phyloP scores from a whole-genome alignment of 164 flowering plant genomes.

The Stephania japonica region DNA sequence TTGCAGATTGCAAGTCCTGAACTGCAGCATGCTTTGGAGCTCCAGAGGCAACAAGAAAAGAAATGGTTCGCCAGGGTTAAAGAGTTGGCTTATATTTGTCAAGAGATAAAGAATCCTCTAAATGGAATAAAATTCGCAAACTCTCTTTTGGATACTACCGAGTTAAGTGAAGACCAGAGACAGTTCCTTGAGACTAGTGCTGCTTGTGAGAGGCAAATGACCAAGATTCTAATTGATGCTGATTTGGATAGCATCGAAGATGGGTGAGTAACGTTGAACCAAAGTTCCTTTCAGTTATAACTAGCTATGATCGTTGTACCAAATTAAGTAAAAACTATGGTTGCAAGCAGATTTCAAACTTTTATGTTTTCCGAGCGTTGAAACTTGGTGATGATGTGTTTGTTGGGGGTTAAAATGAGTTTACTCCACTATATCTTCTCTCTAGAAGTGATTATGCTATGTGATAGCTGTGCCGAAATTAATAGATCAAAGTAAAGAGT shows the following conservation, averaged over 20 bases:
- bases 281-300: not conserved
- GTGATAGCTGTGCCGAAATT: too few species aligned
- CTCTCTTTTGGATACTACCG: slow-evolving; percentile 70
- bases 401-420: too few species aligned
- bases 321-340: not conserved
- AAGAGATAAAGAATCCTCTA: slow-evolving; percentile 82
- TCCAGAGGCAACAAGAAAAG: slow-evolving; percentile 77
- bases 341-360: not conserved
- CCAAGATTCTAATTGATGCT: slow-evolving; percentile 61
- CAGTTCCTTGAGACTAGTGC: slow-evolving; percentile 87
- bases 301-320: not conserved
- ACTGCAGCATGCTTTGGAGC: slow-evolving; percentile 66
- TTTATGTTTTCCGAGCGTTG: not conserved
- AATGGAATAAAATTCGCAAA: slow-evolving; percentile 77
- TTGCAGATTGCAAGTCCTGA: slow-evolving; percentile 91
- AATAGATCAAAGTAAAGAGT: not conserved
- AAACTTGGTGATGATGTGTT: not conserved
- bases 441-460: too few species aligned
- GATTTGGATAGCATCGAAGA: slow-evolving; percentile 67
- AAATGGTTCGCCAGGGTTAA: slow-evolving; percentile 62
- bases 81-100: slow-evolving; percentile 88
- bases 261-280: slow-evolving; percentile 50
- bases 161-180: slow-evolving; percentile 76
- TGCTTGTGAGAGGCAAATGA: slow-evolving; percentile 95
- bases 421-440: too few species aligned